Evolutionary conservation across 768 basidiomycete genomes (phyloP).

Genomic region (Macrolepiota albuminosa): DNA sequence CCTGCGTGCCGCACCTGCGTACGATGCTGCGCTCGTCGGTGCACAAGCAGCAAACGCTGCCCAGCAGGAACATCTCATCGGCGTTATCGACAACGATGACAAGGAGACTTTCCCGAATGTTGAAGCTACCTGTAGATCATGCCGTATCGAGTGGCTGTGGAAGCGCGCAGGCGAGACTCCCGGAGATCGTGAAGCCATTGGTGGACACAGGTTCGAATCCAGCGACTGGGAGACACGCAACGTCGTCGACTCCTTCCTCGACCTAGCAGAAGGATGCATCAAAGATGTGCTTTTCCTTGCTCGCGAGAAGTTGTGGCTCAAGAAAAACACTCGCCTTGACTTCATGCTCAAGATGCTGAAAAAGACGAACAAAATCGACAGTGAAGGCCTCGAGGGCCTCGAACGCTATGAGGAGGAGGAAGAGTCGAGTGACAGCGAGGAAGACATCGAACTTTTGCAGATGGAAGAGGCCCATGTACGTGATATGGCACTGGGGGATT

Average conservation of each 20-base stretch:
- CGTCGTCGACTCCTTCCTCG: conserved; percentile 66
- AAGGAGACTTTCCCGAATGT: conserved; percentile 61
- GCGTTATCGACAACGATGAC: conserved; percentile 68
- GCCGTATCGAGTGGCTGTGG: conserved; percentile 66
- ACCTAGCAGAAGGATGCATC: conserved; percentile 67
- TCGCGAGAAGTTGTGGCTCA: conserved; percentile 69
- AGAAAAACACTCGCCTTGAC: conserved; percentile 56
- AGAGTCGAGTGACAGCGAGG: conserved; percentile 41
- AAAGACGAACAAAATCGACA: conserved; percentile 25
- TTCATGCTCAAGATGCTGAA: conserved; percentile 44
- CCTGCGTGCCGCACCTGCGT: conserved; percentile 53
- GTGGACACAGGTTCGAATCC: conserved; percentile 34
- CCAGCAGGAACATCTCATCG: conserved; percentile 29
- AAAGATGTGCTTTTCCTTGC: conserved; percentile 55
- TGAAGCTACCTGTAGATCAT: conserved; percentile 63
- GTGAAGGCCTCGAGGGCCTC: conserved; percentile 7
- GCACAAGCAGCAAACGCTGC: conserved; percentile 13
- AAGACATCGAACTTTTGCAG: conserved; percentile 37
- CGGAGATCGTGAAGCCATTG: conserved; percentile 53
- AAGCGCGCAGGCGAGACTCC: conserved; percentile 42
- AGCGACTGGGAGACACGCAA: conserved; percentile 67
- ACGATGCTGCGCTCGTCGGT: conserved; percentile 23
- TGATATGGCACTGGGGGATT: conserved; percentile 63
- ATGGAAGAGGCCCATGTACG: conserved; percentile 37
- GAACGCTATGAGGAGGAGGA: conserved; percentile 25